Base-by-base conservation (phyloP, 78 protist genomes). In the Isochrysis galbana region DNA sequence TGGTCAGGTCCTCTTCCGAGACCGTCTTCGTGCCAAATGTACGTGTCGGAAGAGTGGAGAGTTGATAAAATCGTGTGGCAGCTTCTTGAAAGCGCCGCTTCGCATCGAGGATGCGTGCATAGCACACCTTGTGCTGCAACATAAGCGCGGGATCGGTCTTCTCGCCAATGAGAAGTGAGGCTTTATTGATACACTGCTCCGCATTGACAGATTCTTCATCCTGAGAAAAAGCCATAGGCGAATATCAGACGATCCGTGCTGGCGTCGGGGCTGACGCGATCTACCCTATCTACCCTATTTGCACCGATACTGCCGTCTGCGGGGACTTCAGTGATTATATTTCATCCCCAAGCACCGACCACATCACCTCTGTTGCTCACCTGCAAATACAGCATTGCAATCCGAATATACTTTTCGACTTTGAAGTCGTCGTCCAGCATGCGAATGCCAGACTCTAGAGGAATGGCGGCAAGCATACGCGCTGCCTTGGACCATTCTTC, bases 401-500 rank as follows among this genome's bases (percentile, higher is more conserved):
- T 97, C 80, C 94, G 89, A 47, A 97, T 95, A 86, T 94, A 97
- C 74, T 96, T 95, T 74, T 93, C 93, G 84, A 94, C 90, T 91
- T 96, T 96, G 93, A 91, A 94, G 55, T 95, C 97, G 83, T 94
- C 94, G 39, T 84, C 89, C 42, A 96, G 92, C 42, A 93, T 93
- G 48, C 97, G 89, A 80, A 92, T 93, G 89, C 97, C 94, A 22
- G 96, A 88, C 91, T 96, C 97, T 61, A 96, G 91, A 34, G 97
- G 98, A 48, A 96, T 96, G 25, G 95, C 97, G 2, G 77, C 72
- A 21, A 96, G 93, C 91, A 91, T 86, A 36, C 78, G 45, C 23
- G 98, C 97, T 1, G 98, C 96, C 41, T 91, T 94, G 77, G 91
- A 47, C 95, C 95, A 96, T n/a, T 95, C 78, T 61, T 96, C 98